phyloP scores from a whole-genome alignment of 106 monocot species.

The Allium sativum region DNA sequence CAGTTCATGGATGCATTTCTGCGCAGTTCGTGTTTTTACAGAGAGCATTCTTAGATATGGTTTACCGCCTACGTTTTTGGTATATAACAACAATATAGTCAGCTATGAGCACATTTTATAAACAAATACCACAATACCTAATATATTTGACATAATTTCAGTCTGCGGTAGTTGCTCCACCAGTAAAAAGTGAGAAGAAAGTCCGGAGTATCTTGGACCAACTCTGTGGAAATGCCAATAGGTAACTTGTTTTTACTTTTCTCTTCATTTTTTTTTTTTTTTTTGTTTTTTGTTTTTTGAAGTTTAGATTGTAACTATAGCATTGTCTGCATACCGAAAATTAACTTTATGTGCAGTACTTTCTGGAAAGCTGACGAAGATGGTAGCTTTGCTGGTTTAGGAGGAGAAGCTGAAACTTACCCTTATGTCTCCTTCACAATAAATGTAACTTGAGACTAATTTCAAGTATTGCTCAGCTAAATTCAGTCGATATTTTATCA shows the following conservation, averaged over 20 bases:
- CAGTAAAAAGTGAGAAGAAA: constrained; percentile 90
- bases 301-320: too few relatives aligned
- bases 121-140: neutral
- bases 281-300: neutral
- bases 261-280: neutral
- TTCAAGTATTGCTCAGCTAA: neutral
- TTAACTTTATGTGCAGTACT: constrained; percentile 25
- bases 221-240: constrained; percentile 42
- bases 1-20: constrained; percentile 99
- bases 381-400: constrained; percentile 46
- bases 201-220: constrained; percentile 64
- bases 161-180: constrained; percentile 68
- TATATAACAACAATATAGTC: constrained; percentile 10
- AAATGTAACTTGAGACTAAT: constrained; percentile 40
- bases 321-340: neutral
- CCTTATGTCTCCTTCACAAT: constrained; percentile 97
- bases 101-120: neutral
- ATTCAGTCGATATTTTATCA: neutral
- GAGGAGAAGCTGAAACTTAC: constrained; percentile 61
- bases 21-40: constrained; percentile 76
- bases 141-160: constrained; percentile 14
- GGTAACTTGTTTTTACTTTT: constrained; percentile 25
- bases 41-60: constrained; percentile 99
- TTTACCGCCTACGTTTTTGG: constrained; percentile 85
- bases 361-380: constrained; percentile 91